Evolutionary conservation across 2,329 filamentous ascomycete genomes (phyloP).

Genomic region (Neopestalotiopsis rosae): DNA sequence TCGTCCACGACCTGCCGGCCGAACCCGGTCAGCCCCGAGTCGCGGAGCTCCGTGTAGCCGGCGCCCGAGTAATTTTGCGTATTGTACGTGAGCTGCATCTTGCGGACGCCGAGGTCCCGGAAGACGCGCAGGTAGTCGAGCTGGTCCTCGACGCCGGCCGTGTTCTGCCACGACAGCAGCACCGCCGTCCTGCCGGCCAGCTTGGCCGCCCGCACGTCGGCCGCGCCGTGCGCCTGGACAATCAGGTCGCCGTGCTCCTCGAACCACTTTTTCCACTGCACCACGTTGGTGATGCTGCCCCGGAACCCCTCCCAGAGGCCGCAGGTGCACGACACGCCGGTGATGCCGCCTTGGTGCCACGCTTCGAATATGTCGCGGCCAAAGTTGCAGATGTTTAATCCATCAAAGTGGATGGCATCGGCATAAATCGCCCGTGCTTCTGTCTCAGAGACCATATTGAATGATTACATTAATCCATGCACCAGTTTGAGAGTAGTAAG

Average conservation of each 20-base stretch:
- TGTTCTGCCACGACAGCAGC: constrained; percentile 46
- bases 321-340: constrained; percentile 46
- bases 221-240: constrained; percentile 41
- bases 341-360: constrained; percentile 44
- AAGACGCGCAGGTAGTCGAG: constrained; percentile 45
- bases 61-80: constrained; percentile 47
- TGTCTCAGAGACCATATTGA: constrained; percentile 39
- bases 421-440: constrained; percentile 42
- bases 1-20: constrained; percentile 30
- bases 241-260: constrained; percentile 45
- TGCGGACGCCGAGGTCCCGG: constrained; percentile 44
- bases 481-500: background rate
- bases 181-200: constrained; percentile 42
- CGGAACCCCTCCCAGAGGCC: constrained; percentile 46
- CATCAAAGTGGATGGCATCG: constrained; percentile 45
- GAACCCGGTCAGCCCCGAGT: constrained; percentile 40
- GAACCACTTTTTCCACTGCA: constrained; percentile 49
- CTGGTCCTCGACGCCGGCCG: constrained; percentile 45
- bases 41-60: constrained; percentile 42
- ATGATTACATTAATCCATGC: background rate
- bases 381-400: constrained; percentile 46
- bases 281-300: constrained; percentile 42
- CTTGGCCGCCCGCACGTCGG: constrained; percentile 43
- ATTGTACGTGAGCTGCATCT: constrained; percentile 50
- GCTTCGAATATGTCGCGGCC: constrained; percentile 44